Evolutionary conservation across 2,329 filamentous ascomycete genomes (phyloP).

Genomic region (Botrytis pseudocinerea): DNA sequence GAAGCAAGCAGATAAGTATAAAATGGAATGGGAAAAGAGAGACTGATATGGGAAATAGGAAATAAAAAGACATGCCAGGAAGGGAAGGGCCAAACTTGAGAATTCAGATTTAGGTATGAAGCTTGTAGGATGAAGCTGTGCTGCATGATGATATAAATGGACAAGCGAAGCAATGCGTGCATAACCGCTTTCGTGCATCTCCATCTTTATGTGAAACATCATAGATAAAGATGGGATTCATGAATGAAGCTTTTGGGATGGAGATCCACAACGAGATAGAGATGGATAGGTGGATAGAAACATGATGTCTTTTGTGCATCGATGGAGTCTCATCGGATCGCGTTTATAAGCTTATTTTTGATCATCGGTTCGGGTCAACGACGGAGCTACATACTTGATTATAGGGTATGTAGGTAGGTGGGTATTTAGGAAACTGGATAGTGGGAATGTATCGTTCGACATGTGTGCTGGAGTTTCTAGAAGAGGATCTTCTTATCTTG

Average conservation of each 20-base stretch:
- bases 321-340: neutral
- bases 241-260: neutral
- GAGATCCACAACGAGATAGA: neutral
- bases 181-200: neutral
- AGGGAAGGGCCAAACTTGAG: neutral
- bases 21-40: neutral
- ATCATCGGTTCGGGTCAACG: neutral
- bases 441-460: neutral
- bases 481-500: neutral
- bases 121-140: too few species aligned
- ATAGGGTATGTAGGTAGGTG: neutral
- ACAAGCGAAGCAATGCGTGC: neutral
- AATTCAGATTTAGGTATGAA: neutral
- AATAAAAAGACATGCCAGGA: neutral
- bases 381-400: neutral
- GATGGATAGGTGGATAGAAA: neutral
- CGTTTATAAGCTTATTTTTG: neutral
- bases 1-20: neutral
- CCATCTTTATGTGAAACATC: neutral
- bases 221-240: neutral
- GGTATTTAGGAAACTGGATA: neutral
- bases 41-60: neutral
- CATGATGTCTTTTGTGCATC: neutral
- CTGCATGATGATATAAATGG: neutral
- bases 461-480: neutral